Percentiles rank a stretch among this genome's conserved stretches.
These are phyloP conservation scores for Cronartium quercuum DNA, from an alignment of 1,284 basidiomycete genomes.

Conservation along the genomic window DNA sequence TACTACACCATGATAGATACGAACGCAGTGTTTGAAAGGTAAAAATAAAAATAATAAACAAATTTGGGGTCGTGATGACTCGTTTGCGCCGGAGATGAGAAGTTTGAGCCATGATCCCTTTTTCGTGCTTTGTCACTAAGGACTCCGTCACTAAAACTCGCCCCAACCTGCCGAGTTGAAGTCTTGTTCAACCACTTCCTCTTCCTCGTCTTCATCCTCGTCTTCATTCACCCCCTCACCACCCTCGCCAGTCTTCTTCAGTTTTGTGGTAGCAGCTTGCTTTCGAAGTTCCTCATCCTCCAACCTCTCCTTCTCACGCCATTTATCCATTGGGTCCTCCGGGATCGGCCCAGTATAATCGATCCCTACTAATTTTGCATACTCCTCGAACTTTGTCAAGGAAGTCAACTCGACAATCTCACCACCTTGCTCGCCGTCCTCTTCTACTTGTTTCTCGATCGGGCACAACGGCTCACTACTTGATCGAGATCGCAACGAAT, in stretches of 20 bases:
- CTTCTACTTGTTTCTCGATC: not conserved
- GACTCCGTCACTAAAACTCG: no score
- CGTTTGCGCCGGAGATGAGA: no score
- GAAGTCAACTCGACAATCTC: not conserved
- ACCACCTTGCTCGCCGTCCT: not conserved
- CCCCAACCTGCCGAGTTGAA: not conserved
- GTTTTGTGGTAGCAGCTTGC: not conserved
- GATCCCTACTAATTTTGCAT: constrained; percentile 24
- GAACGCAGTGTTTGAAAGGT: no score
- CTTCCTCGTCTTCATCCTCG: not conserved
- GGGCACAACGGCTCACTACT: not conserved
- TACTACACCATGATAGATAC: no score
- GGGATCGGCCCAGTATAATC: constrained; percentile 21
- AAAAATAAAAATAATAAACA: no score
- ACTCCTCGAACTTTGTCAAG: not conserved
- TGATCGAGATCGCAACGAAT: not conserved
- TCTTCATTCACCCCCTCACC: no score
- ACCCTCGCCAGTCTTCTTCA: not conserved
- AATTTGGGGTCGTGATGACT: no score
- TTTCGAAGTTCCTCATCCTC: not conserved
- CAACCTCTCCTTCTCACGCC: constrained; percentile 27
- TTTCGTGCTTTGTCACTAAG: no score
- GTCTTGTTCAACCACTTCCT: not conserved
- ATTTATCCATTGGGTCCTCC: constrained; percentile 33
- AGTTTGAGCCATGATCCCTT: no score